These are phyloP conservation scores for Vitis cinerea DNA, from an alignment of 164 flowering plant genomes.

Conservation along the genomic window DNA sequence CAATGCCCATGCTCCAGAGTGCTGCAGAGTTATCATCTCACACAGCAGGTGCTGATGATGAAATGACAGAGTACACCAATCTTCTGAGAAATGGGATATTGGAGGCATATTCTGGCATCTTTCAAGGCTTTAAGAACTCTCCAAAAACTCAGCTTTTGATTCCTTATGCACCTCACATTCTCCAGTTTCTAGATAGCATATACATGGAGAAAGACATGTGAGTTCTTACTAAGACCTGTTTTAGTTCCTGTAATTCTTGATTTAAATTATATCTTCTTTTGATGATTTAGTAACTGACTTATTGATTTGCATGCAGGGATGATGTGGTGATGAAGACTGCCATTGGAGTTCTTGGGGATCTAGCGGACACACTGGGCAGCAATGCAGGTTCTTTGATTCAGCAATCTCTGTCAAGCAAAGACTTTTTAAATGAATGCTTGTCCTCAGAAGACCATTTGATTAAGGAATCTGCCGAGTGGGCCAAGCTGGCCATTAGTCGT, in stretches of 20 bases:
- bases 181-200: constrained; percentile 67
- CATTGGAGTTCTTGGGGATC: constrained; percentile 81
- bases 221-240: constrained; percentile 16
- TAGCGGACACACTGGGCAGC: constrained; percentile 81
- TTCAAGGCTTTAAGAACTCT: constrained; percentile 77
- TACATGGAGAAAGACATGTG: constrained; percentile 75
- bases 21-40: constrained; percentile 65
- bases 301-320: constrained; percentile 46
- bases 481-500: constrained; percentile 63
- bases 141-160: constrained; percentile 61
- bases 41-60: constrained; percentile 55
- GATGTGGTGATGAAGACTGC: constrained; percentile 85
- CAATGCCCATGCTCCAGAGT: constrained; percentile 73
- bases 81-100: constrained; percentile 69
- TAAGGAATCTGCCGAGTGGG: constrained; percentile 90
- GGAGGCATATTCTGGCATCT: constrained; percentile 76
- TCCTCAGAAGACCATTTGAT: constrained; percentile 76
- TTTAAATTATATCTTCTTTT: constrained; percentile 1
- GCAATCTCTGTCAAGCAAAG: constrained; percentile 69
- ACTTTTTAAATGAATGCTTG: constrained; percentile 74
- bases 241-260: neutral
- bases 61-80: constrained; percentile 59
- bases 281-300: neutral
- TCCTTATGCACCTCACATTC: constrained; percentile 60
- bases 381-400: constrained; percentile 73